These are phyloP conservation scores for Blastocrithidia nonstop DNA, from an alignment of 208 protist genomes.

Conservation along the genomic window DNA sequence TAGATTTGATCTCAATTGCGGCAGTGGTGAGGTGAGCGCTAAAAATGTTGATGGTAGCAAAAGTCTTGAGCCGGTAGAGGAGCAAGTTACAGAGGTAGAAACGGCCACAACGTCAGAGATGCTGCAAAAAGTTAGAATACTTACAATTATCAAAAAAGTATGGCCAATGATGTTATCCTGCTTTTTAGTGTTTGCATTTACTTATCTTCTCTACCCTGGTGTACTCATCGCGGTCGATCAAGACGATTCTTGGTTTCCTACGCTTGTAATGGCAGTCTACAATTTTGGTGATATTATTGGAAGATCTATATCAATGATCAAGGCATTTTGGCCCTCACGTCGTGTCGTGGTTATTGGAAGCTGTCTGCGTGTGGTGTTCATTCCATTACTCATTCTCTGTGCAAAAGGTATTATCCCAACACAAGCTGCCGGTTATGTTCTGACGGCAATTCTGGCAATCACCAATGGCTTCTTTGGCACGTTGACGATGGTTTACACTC, in stretches of 20 bases:
- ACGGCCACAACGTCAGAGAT: conserved; percentile 13
- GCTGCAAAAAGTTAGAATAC: conserved; percentile 17
- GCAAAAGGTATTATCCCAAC: conserved; percentile 29
- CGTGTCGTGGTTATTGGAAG: conserved; percentile 15
- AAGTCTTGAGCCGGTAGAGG: conserved; percentile 2
- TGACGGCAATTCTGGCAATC: conserved; percentile 26
- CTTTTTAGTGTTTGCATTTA: conserved; percentile 42
- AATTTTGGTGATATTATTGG: conserved; percentile 52
- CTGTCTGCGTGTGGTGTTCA: conserved; percentile 25
- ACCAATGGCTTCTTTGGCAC: conserved; percentile 69
- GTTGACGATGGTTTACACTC: conserved; percentile 61
- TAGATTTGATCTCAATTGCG: background rate
- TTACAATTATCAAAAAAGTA: conserved; percentile 48
- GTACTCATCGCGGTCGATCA: conserved; percentile 36
- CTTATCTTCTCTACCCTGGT: conserved; percentile 68
- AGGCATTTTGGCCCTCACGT: conserved; percentile 21
- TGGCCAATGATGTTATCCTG: conserved; percentile 64
- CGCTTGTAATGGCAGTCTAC: conserved; percentile 46
- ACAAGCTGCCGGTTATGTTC: conserved; percentile 24
- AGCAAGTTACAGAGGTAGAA: conserved; percentile 1
- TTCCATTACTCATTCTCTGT: conserved; percentile 66
- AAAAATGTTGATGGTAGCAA: conserved; percentile 4
- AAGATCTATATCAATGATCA: conserved; percentile 19
- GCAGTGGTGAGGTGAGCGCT: background rate
- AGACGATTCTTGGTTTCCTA: conserved; percentile 43